Conservation (phyloP, 2,329 filamentous ascomycete genomes). For the Trichocomaceae sp. region DNA sequence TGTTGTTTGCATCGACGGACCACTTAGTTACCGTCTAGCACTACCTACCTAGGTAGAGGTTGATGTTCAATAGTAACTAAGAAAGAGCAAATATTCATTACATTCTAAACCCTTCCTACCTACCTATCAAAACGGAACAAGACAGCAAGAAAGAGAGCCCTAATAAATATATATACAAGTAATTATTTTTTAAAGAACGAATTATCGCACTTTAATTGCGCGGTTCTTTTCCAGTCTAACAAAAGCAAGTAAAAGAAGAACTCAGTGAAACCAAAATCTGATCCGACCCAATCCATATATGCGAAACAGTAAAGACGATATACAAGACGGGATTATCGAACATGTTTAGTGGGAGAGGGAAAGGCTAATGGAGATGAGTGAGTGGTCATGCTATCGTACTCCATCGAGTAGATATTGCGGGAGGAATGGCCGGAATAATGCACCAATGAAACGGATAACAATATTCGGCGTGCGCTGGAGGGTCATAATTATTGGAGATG, state of each 20-base stretch:
- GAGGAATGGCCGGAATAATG: neutral
- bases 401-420: neutral
- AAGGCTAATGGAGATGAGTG: neutral
- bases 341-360: neutral
- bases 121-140: neutral
- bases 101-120: neutral
- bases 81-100: neutral
- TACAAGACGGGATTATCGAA: neutral
- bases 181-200: neutral
- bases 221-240: neutral
- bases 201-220: neutral
- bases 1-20: no score
- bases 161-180: neutral
- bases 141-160: neutral
- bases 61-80: no score
- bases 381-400: conserved; percentile 2
- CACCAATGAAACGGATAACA: neutral
- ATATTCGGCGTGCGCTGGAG: neutral
- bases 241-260: neutral
- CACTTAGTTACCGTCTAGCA: no score
- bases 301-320: neutral
- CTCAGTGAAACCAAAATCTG: neutral
- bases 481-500: neutral
- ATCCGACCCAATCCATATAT: neutral
- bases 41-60: no score